These are phyloP conservation scores for Globisporangium emineosum DNA, from an alignment of 352 stramenopile species.

Conservation along the genomic window DNA sequence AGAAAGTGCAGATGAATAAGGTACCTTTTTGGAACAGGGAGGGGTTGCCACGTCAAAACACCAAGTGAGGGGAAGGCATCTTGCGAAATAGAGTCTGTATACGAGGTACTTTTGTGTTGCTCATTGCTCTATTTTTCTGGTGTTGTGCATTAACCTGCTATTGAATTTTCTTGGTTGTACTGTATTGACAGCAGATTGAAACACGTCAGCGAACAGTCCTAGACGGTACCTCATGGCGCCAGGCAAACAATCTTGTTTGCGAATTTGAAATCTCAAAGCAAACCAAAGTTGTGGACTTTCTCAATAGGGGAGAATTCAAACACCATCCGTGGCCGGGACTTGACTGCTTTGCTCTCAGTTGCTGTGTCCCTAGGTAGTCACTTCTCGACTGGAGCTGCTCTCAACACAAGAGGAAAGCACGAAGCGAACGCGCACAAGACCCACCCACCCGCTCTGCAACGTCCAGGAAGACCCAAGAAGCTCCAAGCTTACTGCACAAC, in stretches of 20 bases:
- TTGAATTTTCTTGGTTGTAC: background rate
- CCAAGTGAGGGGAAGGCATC: background rate
- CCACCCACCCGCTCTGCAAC: no score
- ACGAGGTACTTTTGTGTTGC: background rate
- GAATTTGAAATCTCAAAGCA: background rate
- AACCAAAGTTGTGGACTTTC: background rate
- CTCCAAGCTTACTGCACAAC: background rate
- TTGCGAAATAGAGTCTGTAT: background rate
- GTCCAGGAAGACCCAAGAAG: background rate
- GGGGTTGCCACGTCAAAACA: background rate
- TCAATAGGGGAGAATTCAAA: background rate
- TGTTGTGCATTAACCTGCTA: background rate
- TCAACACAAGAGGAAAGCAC: background rate
- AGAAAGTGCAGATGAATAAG: background rate
- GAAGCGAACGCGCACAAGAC: background rate
- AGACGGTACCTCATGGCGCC: background rate
- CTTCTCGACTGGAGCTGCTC: slow-evolving; percentile 6
- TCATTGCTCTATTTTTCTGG: background rate
- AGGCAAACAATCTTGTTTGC: background rate
- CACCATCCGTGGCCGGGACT: no score
- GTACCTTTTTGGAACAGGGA: background rate
- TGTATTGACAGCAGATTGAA: background rate
- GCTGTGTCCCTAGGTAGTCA: background rate
- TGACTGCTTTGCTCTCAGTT: background rate
- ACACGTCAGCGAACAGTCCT: background rate